phyloP scores from a whole-genome alignment of 805 yeast genomes.

The Kluyveromyces nonfermentans region DNA sequence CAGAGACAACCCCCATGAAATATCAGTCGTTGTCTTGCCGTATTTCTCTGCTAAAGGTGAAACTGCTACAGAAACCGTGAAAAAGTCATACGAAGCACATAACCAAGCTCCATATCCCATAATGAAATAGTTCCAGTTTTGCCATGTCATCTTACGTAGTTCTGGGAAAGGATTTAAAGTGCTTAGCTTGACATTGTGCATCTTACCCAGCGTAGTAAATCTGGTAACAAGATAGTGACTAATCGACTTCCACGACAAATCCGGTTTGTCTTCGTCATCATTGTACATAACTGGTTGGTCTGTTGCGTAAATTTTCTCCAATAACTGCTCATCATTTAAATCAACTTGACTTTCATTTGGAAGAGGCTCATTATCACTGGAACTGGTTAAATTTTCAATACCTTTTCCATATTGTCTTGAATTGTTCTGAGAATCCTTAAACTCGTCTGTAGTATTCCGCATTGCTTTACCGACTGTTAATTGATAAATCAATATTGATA shows the following conservation, averaged over 20 bases:
- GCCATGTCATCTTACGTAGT: constrained; percentile 28
- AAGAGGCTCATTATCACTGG: constrained; percentile 10
- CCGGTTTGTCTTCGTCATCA: constrained; percentile 8
- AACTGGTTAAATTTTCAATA: background rate
- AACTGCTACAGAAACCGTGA: constrained; percentile 50
- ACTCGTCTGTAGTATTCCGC: no score
- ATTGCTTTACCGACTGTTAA: no score
- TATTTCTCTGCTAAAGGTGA: constrained; percentile 41
- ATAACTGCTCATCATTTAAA: constrained; percentile 6
- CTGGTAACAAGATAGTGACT: constrained; percentile 17
- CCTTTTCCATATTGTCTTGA: no score
- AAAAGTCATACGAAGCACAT: constrained; percentile 66
- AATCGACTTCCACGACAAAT: constrained; percentile 5
- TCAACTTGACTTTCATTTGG: constrained; percentile 8
- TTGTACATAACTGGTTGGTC: constrained; percentile 7
- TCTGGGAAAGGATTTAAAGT: constrained; percentile 38
- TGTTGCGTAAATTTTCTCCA: constrained; percentile 7
- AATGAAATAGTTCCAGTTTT: constrained; percentile 48
- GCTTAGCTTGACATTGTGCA: constrained; percentile 19
- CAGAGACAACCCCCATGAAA: constrained; percentile 67
- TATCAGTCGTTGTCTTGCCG: constrained; percentile 34
- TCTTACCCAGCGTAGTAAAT: constrained; percentile 19
- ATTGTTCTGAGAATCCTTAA: no score
- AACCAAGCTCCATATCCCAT: constrained; percentile 62
- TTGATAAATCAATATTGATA: no score